Conservation (phyloP, 2,329 filamentous ascomycete genomes). For the Curvularia sp. region DNA sequence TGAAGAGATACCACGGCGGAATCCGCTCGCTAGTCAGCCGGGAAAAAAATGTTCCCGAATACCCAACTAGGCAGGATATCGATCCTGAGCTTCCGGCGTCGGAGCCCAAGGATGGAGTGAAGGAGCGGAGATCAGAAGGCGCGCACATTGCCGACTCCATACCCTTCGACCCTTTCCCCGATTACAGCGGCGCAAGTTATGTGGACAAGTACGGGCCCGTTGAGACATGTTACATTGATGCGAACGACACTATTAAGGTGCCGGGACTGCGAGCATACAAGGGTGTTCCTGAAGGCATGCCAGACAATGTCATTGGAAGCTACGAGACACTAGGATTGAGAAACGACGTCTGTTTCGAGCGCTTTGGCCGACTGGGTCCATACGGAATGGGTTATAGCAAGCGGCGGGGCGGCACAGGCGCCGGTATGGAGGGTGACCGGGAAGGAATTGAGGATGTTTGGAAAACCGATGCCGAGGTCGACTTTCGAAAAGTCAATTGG, state of each 20-base stretch:
- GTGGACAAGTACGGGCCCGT: constrained; percentile 64
- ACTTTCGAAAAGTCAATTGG: constrained; percentile 81
- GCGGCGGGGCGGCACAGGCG: constrained; percentile 79
- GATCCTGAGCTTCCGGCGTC: constrained; percentile 46
- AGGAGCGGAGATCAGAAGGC: constrained; percentile 43
- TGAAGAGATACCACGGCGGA: constrained; percentile 90
- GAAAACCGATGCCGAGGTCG: constrained; percentile 73
- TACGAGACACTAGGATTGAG: constrained; percentile 80
- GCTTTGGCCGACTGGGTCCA: constrained; percentile 84
- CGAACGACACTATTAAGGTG: constrained; percentile 67
- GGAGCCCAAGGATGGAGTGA: constrained; percentile 35
- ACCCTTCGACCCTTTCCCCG: constrained; percentile 72
- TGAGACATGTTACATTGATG: constrained; percentile 80
- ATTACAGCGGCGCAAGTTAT: constrained; percentile 66
- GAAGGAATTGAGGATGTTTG: constrained; percentile 84
- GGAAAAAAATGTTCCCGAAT: constrained; percentile 77
- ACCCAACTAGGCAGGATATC: constrained; percentile 69
- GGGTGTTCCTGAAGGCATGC: constrained; percentile 83
- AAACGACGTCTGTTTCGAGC: constrained; percentile 90
- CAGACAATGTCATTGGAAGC: constrained; percentile 84
- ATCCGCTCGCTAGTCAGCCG: constrained; percentile 73
- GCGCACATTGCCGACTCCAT: constrained; percentile 42
- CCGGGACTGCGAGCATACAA: constrained; percentile 76
- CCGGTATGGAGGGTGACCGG: constrained; percentile 83
- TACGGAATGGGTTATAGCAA: constrained; percentile 89